phyloP scores from a whole-genome alignment of 1,139 yeast genomes.

The Lodderomyces theae region DNA sequence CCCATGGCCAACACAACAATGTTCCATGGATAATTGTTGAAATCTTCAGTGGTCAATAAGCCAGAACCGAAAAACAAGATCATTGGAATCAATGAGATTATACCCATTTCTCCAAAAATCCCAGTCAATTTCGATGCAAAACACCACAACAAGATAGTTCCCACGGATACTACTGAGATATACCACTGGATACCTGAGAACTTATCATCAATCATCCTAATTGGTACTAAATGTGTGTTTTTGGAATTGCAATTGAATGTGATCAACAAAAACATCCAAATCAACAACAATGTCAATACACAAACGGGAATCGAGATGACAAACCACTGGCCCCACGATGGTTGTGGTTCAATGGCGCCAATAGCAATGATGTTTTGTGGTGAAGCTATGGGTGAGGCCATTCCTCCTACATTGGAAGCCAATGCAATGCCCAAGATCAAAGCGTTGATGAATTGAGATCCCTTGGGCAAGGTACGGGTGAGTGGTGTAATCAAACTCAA shows the following conservation, averaged over 20 bases:
- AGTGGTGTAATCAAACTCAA: conserved; percentile 66
- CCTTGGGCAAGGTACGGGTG: conserved; percentile 59
- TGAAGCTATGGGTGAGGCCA: conserved; percentile 79
- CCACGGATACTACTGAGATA: conserved; percentile 48
- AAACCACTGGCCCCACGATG: conserved; percentile 79
- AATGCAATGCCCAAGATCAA: conserved; percentile 69
- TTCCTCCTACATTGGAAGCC: conserved; percentile 72
- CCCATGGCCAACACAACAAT: conserved; percentile 78
- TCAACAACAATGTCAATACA: conserved; percentile 47
- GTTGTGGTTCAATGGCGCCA: conserved; percentile 62
- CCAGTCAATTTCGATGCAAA: conserved; percentile 55
- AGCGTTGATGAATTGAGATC: conserved; percentile 60
- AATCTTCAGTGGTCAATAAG: conserved; percentile 59
- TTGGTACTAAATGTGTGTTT: conserved; percentile 44
- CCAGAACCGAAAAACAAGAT: conserved; percentile 71
- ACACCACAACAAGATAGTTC: conserved; percentile 72
- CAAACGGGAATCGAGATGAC: conserved; percentile 67
- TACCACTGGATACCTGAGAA: conserved; percentile 65
- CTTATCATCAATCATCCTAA: conserved; percentile 58
- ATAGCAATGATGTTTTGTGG: conserved; percentile 78
- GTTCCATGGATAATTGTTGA: conserved; percentile 75
- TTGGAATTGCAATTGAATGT: conserved; percentile 52
- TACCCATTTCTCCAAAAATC: conserved; percentile 68
- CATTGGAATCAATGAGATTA: conserved; percentile 65
- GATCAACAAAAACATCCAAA: conserved; percentile 57